Conservation (phyloP, 2,329 filamentous ascomycete genomes). For the Bimuria novae-zelandiae region DNA sequence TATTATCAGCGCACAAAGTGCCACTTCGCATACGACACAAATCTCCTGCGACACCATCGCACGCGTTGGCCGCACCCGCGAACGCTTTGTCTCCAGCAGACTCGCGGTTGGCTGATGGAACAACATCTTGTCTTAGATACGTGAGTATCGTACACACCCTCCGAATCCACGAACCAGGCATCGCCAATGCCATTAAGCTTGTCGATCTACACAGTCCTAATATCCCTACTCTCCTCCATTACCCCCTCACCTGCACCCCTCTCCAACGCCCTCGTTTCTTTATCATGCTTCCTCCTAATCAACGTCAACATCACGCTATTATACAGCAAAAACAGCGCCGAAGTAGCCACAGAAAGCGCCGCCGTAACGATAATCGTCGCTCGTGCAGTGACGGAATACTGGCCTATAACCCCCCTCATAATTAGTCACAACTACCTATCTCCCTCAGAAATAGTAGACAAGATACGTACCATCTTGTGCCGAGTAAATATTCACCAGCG, state of each 20-base stretch:
- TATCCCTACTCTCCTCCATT: too few species aligned
- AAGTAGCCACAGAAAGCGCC: slow-evolving; percentile 41
- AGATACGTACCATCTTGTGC: slow-evolving; percentile 49
- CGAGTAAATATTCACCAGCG: slow-evolving; percentile 56
- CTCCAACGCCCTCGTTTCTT: slow-evolving; percentile 31
- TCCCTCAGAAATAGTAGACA: neutral
- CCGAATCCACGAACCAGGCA: too few species aligned
- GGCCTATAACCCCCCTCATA: slow-evolving; percentile 21
- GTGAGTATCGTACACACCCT: too few species aligned
- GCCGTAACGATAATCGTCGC: slow-evolving; percentile 46
- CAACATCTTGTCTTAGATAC: too few species aligned
- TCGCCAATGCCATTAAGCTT: too few species aligned
- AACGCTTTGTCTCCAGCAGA: too few species aligned
- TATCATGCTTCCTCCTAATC: slow-evolving; percentile 40
- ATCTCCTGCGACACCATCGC: too few species aligned
- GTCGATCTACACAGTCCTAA: neutral
- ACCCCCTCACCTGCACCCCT: neutral
- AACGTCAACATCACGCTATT: slow-evolving; percentile 42
- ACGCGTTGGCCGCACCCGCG: too few species aligned
- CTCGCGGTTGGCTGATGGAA: too few species aligned
- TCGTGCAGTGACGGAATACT: slow-evolving; percentile 47
- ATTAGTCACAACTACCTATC: neutral
- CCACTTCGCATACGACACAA: too few species aligned
- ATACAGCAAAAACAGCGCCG: slow-evolving; percentile 42
- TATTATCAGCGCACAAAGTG: too few species aligned